Evolutionary conservation across 805 yeast species (phyloP).

Genomic region (Crinitomyces ghanaensis): DNA sequence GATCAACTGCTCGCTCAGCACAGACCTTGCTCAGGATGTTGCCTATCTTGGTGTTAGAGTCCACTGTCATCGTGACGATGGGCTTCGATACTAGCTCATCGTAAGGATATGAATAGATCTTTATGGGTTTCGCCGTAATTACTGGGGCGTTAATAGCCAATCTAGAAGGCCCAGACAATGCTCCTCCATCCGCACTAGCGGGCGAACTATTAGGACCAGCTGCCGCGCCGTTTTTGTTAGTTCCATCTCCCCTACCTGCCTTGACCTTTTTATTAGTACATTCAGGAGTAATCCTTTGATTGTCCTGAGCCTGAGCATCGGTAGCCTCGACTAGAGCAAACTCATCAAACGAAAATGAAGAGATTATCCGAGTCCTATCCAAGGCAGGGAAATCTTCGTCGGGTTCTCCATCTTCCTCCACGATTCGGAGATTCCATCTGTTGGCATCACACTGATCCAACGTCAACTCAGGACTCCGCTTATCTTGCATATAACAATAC

Average conservation of each 20-base stretch:
- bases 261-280: slow-evolving; percentile 11
- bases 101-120: slow-evolving; percentile 25
- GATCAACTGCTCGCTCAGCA: slow-evolving; percentile 22
- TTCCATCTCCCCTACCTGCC: slow-evolving; percentile 1
- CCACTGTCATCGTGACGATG: slow-evolving; percentile 20
- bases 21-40: slow-evolving; percentile 24
- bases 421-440: slow-evolving; percentile 64
- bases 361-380: slow-evolving; percentile 52
- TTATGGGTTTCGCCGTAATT: slow-evolving; percentile 10
- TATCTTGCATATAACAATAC: slow-evolving; percentile 22
- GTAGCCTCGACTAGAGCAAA: slow-evolving; percentile 60
- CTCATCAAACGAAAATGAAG: slow-evolving; percentile 71
- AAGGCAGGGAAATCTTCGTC: slow-evolving; percentile 85
- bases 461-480: slow-evolving; percentile 19
- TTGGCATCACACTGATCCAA: slow-evolving; percentile 40
- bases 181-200: background rate
- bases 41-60: slow-evolving; percentile 13
- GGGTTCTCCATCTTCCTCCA: slow-evolving; percentile 88
- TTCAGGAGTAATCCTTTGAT: slow-evolving; percentile 25
- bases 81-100: slow-evolving; percentile 20
- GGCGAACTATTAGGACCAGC: slow-evolving; percentile 2
- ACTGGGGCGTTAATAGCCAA: slow-evolving; percentile 2
- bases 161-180: slow-evolving; percentile 2
- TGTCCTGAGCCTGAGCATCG: slow-evolving; percentile 24
- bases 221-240: slow-evolving; percentile 2